A percentile compares a stretch with the other conserved stretches of the same genome.
Conservation (phyloP, 768 basidiomycete genomes). For the Trametes gibbosa region DNA sequence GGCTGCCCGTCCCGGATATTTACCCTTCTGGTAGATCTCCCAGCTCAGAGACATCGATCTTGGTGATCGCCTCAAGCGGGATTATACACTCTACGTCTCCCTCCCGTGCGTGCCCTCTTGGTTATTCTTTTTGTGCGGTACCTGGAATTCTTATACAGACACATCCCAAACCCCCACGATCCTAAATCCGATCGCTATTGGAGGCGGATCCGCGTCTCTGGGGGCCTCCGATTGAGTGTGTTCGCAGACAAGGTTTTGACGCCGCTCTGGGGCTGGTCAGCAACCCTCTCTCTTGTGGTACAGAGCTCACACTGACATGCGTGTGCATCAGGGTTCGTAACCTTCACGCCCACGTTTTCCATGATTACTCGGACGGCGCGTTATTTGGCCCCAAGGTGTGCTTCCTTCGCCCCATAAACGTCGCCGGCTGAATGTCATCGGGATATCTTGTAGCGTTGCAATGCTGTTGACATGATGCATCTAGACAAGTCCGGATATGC, state of each 20-base stretch:
- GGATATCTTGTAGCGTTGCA: not conserved
- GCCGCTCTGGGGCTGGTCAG: conserved; percentile 9
- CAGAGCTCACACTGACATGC: not conserved
- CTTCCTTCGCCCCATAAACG: not conserved
- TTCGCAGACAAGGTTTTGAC: conserved; percentile 14
- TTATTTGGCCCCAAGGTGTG: conserved; percentile 9
- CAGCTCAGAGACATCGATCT: not conserved
- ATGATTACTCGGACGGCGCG: conserved; percentile 8
- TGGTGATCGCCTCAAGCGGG: not conserved
- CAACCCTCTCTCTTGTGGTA: not conserved
- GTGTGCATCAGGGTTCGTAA: conserved; percentile 1
- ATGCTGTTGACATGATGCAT: conserved; percentile 11
- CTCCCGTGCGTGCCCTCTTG: not conserved
- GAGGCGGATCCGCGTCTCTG: conserved; percentile 4
- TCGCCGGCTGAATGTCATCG: not conserved
- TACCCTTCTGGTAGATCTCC: not conserved
- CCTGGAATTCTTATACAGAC: not conserved
- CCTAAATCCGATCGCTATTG: not conserved
- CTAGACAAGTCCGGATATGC: conserved; percentile 10
- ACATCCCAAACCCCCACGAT: not conserved
- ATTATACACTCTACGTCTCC: conserved; percentile 4
- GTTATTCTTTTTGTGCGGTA: not conserved
- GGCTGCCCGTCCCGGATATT: not conserved
- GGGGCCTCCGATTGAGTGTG: conserved; percentile 1
- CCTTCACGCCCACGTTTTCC: conserved; percentile 5